Conservation (phyloP, 179 eudicot genomes). For the Patellifolia procumbens region DNA sequence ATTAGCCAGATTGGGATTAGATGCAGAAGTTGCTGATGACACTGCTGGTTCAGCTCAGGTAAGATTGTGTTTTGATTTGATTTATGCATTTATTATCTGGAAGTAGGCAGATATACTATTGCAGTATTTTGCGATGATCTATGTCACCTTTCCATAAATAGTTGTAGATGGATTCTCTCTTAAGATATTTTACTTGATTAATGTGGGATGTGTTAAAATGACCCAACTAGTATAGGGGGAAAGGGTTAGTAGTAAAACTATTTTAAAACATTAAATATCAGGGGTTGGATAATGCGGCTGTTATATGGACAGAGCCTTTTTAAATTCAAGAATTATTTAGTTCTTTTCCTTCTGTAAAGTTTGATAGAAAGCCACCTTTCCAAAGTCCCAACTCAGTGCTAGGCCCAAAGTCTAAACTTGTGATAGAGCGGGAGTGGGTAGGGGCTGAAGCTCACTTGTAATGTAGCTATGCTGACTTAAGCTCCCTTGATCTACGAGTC, state of each 20-base stretch:
- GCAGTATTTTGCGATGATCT: neutral
- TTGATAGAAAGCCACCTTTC: neutral
- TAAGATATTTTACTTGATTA: neutral
- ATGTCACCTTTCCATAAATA: neutral
- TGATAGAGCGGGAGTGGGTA: neutral
- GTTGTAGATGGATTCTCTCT: neutral
- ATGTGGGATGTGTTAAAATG: too few species aligned
- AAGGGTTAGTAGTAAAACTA: too few species aligned
- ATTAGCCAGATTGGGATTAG: conserved; percentile 58
- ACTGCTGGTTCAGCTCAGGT: conserved; percentile 97
- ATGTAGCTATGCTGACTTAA: neutral
- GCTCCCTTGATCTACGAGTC: neutral
- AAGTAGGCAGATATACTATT: neutral
- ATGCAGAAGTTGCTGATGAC: conserved; percentile 80
- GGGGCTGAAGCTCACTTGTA: neutral
- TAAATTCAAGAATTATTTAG: too few species aligned
- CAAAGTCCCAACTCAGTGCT: neutral
- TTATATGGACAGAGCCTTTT: neutral
- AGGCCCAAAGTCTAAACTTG: neutral
- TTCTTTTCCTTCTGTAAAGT: neutral
- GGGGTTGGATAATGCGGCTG: neutral
- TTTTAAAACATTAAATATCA: too few species aligned
- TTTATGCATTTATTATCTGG: neutral
- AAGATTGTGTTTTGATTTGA: neutral
- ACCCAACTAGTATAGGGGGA: too few species aligned